A percentile compares a stretch with the other conserved stretches of the same genome.
Evolutionary conservation across 371 early-diverging fungal species (phyloP).

Genomic region (Lichtheimia ramosa): DNA sequence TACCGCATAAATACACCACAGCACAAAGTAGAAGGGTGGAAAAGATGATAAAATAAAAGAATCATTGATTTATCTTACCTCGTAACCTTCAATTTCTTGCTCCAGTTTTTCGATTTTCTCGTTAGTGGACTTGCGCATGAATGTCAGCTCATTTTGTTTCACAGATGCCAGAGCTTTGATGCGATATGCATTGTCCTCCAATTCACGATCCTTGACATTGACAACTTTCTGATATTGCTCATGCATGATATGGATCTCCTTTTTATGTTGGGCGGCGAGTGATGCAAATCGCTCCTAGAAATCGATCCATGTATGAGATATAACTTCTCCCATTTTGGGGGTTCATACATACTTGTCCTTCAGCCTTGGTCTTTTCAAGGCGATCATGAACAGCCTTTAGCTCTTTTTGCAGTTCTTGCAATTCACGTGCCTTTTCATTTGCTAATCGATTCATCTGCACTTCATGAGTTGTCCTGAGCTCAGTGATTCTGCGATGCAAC

Average conservation of each 20-base stretch:
- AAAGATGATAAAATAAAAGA: neutral
- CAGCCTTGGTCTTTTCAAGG: neutral
- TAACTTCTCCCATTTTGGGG: no score
- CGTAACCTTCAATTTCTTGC: slow-evolving; percentile 37
- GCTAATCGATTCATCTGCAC: slow-evolving; percentile 25
- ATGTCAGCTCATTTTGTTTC: slow-evolving; percentile 35
- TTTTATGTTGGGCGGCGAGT: slow-evolving; percentile 36
- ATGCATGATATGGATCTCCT: slow-evolving; percentile 33
- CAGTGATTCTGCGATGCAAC: slow-evolving; percentile 18
- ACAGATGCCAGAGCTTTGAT: slow-evolving; percentile 36
- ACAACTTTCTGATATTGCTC: slow-evolving; percentile 39
- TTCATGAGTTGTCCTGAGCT: slow-evolving; percentile 30
- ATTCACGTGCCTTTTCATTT: slow-evolving; percentile 34
- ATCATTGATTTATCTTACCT: slow-evolving; percentile 20
- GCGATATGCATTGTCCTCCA: slow-evolving; percentile 45
- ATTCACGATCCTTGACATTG: slow-evolving; percentile 33
- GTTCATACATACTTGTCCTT: neutral
- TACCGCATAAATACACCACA: neutral
- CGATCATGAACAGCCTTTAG: slow-evolving; percentile 4
- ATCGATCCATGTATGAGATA: no score
- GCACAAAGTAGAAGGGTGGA: no score
- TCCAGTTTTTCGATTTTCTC: slow-evolving; percentile 23
- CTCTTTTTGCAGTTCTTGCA: slow-evolving; percentile 15
- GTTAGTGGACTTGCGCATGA: slow-evolving; percentile 6
- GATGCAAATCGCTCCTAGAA: slow-evolving; percentile 13